phyloP scores from a whole-genome alignment of 805 yeast genomes.

The Hanseniaspora lindneri region DNA sequence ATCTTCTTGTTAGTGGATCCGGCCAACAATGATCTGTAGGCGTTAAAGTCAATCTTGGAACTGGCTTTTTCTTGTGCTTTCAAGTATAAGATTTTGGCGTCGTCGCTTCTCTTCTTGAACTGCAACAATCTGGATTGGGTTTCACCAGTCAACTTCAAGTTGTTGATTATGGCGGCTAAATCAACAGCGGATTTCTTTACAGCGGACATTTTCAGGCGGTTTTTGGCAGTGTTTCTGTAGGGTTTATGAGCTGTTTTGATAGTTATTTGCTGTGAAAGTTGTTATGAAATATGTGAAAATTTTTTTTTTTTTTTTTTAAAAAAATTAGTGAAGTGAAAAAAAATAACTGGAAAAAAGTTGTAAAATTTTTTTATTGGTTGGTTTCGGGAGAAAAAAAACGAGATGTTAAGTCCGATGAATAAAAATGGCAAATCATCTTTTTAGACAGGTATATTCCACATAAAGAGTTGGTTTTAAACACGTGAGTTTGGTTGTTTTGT shows the following conservation, averaged over 20 bases:
- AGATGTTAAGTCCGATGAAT: too few species aligned
- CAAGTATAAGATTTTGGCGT: constrained; percentile 73
- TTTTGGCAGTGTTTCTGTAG: not conserved
- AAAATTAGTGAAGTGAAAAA: too few species aligned
- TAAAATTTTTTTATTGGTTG: too few species aligned
- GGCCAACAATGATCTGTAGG: constrained; percentile 59
- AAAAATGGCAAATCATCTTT: too few species aligned
- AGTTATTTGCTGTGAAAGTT: not conserved
- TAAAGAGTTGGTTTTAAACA: too few species aligned
- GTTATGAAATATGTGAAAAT: not conserved
- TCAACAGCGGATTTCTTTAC: constrained; percentile 52
- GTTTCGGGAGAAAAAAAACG: too few species aligned
- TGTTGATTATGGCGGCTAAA: constrained; percentile 84
- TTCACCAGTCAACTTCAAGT: constrained; percentile 83
- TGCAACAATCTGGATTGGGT: constrained; percentile 81
- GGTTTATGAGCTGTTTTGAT: too few species aligned
- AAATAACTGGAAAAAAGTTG: too few species aligned
- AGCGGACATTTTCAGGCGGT: constrained; percentile 25
- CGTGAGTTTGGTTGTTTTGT: too few species aligned
- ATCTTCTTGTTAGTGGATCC: constrained; percentile 58
- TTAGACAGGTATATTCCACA: too few species aligned
- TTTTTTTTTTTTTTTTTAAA: not conserved
- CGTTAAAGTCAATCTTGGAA: constrained; percentile 64
- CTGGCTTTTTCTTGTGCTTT: constrained; percentile 57
- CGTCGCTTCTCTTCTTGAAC: constrained; percentile 97